These are phyloP conservation scores for Albizia julibrissin DNA, from an alignment of 306 rosid species.

Conservation along the genomic window DNA sequence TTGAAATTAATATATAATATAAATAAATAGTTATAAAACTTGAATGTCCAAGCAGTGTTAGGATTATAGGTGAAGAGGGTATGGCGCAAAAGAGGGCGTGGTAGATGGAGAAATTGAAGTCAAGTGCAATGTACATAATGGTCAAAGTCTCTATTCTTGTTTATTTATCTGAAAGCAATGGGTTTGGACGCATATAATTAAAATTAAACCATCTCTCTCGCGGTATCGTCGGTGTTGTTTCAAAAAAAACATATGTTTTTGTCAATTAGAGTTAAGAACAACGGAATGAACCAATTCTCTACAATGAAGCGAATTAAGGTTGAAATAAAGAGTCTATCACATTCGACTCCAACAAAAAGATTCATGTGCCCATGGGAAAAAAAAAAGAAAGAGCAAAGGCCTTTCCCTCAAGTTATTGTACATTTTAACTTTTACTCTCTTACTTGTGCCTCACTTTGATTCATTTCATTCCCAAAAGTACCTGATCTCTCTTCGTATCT, in stretches of 20 bases:
- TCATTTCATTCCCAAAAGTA: neutral
- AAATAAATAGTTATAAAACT: neutral
- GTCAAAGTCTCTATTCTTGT: slow-evolving; percentile 33
- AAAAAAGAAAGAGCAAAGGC: no score
- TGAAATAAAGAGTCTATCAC: no score
- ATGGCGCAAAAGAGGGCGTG: slow-evolving; percentile 41
- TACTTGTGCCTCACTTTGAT: neutral
- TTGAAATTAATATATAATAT: no score
- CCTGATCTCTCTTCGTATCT: neutral
- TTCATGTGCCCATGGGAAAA: no score
- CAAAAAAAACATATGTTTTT: no score
- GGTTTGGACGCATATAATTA: neutral
- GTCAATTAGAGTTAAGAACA: no score
- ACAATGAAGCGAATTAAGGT: no score
- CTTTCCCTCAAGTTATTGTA: neutral
- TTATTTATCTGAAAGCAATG: slow-evolving; percentile 30
- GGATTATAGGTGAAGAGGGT: neutral
- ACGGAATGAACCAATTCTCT: no score
- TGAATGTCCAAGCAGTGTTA: neutral
- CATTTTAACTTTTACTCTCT: neutral
- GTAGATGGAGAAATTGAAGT: slow-evolving; percentile 9
- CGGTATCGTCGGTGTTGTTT: no score
- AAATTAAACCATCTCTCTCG: neutral
- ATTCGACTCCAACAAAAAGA: no score
- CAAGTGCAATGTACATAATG: neutral